A percentile compares a stretch with the other conserved stretches of the same genome.
Conservation (phyloP, 116 monocot species). For the Cymodocea nodosa region DNA sequence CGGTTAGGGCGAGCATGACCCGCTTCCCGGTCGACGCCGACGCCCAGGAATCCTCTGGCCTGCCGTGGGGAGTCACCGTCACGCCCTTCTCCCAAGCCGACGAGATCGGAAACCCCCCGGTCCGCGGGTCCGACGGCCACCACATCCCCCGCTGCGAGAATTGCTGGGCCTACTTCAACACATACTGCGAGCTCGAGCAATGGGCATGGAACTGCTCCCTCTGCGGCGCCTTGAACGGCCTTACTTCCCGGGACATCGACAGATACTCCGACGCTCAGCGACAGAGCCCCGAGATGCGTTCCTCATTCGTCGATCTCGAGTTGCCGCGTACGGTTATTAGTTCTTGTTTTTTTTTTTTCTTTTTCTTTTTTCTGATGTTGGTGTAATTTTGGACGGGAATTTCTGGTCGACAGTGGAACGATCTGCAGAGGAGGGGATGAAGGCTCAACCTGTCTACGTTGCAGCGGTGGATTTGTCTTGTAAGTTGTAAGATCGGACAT, state of each 20-base stretch:
- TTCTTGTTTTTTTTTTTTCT: neutral
- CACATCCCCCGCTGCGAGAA: constrained; percentile 91
- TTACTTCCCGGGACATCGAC: constrained; percentile 40
- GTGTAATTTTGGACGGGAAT: neutral
- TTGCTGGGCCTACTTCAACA: constrained; percentile 93
- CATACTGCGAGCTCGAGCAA: constrained; percentile 79
- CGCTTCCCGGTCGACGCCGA: constrained; percentile 74
- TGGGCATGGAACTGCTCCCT: constrained; percentile 91
- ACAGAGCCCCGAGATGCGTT: constrained; percentile 39
- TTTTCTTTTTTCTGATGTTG: neutral
- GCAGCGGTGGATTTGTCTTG: constrained; percentile 89
- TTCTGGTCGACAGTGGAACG: constrained; percentile 30
- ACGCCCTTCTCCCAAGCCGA: constrained; percentile 61
- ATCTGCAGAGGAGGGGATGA: constrained; percentile 21
- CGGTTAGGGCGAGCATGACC: constrained; percentile 57
- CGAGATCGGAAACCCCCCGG: constrained; percentile 47
- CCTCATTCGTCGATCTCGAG: constrained; percentile 85
- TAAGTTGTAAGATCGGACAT: constrained; percentile 17
- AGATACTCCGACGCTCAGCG: constrained; percentile 35
- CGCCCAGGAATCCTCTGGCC: constrained; percentile 47
- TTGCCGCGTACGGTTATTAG: constrained; percentile 25
- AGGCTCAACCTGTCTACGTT: constrained; percentile 77
- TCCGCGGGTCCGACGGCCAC: constrained; percentile 41
- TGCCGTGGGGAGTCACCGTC: constrained; percentile 87
- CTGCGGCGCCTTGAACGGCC: constrained; percentile 71